Base-by-base conservation (phyloP, 2,329 filamentous ascomycete genomes). In the Colletotrichum cereale region DNA sequence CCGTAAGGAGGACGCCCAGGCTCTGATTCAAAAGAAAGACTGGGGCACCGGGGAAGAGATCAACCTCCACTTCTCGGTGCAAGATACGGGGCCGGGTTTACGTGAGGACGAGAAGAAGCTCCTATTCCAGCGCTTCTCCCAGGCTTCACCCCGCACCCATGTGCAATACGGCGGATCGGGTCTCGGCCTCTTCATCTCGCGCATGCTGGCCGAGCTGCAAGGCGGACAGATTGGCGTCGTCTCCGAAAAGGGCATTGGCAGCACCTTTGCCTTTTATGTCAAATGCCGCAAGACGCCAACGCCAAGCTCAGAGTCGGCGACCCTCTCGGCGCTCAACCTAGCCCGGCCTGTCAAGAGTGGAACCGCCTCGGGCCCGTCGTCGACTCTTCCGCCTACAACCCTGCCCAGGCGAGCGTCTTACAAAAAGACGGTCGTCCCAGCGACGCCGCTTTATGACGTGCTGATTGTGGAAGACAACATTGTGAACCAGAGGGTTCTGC, bases 261-360 rank as follows among this genome's bases (percentile, higher is more conserved):
- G 91, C 79, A 93, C 89, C 0, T 95, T 95, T 79, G 91, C 89
- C 36, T 95, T 95, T 78, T 95, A 93, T 78, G 87, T 95, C 79
- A 91, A 91, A 74, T 89, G 89, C 65, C 89, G 89, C 76, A 90
- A 87, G 82, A 89, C 85, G 57, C 77, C 79, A 26, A 71, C 79
- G 26, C 83, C 84, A 10, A 78, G 81, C 6, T 70, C 79, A 2
- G 81, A 84, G n/a, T 80, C 75, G 38, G 81, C 84, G 48, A 75
- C 76, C 16, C 76, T 84, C 2, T 79, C 79, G 0, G 78, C 80
- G 12, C 80, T 82, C 71, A 81, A 78, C 58, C 78, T 82, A n/a
- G 71, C 76, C 8, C 78, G 80, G 62, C 68, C 68, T 7, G 16
- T 24, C 52, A 71, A 68, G 53, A 38, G 34, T 18, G 82, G 79